These are phyloP conservation scores for Colletotrichum sp. DNA, from an alignment of 2,329 filamentous ascomycete genomes.

Conservation along the genomic window DNA sequence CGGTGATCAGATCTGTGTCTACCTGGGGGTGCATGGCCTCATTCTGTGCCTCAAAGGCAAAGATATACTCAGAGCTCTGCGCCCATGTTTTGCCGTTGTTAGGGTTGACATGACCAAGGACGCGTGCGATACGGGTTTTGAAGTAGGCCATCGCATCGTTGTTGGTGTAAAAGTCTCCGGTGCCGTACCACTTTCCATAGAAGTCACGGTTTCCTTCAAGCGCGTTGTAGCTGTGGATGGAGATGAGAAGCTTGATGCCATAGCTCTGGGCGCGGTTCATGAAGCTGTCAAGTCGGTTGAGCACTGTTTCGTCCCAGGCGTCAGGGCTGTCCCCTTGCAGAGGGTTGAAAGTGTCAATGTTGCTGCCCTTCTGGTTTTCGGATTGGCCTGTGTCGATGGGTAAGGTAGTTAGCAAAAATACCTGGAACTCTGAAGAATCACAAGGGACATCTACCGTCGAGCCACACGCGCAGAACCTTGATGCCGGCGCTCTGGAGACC, in stretches of 20 bases:
- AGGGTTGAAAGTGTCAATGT: neutral
- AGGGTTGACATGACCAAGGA: slow-evolving; percentile 15
- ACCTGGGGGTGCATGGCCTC: slow-evolving; percentile 26
- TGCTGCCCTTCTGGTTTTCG: neutral
- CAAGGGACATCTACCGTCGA: neutral
- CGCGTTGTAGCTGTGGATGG: slow-evolving; percentile 22
- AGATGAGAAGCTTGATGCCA: slow-evolving; percentile 21
- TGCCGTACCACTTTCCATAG: slow-evolving; percentile 22
- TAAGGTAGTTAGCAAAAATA: neutral
- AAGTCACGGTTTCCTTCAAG: slow-evolving; percentile 6
- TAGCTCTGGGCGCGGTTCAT: slow-evolving; percentile 18
- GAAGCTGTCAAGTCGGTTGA: slow-evolving; percentile 18
- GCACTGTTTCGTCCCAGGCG: slow-evolving; percentile 20
- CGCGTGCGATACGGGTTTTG: slow-evolving; percentile 15
- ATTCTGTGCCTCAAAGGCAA: slow-evolving; percentile 28
- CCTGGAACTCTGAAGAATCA: neutral
- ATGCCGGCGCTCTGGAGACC: slow-evolving; percentile 21
- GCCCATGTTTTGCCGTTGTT: slow-evolving; percentile 22
- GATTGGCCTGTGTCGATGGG: neutral
- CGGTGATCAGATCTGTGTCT: neutral
- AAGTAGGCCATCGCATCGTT: slow-evolving; percentile 12
- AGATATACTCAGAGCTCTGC: slow-evolving; percentile 27
- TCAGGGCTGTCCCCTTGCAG: slow-evolving; percentile 8
- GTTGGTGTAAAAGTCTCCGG: slow-evolving; percentile 13
- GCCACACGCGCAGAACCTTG: neutral